Conservation (phyloP, 768 basidiomycete species). For the Neoboletus magnificus region DNA sequence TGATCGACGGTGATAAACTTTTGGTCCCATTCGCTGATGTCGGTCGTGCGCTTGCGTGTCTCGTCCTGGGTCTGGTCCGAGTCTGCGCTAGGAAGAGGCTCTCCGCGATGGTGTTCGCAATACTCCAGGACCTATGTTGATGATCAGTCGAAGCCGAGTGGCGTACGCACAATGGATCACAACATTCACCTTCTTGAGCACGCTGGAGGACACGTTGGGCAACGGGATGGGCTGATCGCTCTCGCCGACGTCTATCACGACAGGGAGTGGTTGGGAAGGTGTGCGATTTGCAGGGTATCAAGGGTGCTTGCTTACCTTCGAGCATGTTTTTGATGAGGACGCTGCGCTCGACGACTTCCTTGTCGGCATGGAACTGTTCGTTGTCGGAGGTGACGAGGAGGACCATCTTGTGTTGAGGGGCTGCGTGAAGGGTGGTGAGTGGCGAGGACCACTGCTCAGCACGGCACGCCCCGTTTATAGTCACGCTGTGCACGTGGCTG, state of each 20-base stretch:
- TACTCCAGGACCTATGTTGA: conserved; percentile 87
- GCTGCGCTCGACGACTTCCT: conserved; percentile 90
- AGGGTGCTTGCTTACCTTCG: conserved; percentile 64
- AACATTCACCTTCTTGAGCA: conserved; percentile 78
- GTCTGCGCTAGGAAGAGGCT: conserved; percentile 88
- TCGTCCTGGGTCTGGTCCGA: conserved; percentile 84
- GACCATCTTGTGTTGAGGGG: conserved; percentile 52
- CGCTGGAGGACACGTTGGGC: conserved; percentile 90
- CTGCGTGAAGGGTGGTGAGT: conserved; percentile 5
- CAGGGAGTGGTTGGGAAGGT: neutral
- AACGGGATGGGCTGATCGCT: conserved; percentile 91
- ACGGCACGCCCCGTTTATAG: conserved; percentile 1
- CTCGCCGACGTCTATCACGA: conserved; percentile 80
- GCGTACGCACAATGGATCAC: neutral
- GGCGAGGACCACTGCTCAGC: neutral
- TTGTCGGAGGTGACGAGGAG: conserved; percentile 93
- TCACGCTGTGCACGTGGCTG: conserved; percentile 13
- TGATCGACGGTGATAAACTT: conserved; percentile 99
- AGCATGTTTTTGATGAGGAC: conserved; percentile 99
- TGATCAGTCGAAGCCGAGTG: conserved; percentile 5
- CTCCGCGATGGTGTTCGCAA: conserved; percentile 97
- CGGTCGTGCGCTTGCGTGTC: conserved; percentile 95
- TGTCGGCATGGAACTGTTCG: conserved; percentile 90
- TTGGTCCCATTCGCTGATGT: conserved; percentile 99
- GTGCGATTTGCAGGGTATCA: neutral